phyloP scores from a whole-genome alignment of 495 filamentous ascomycete species.

The Platismatia glauca region DNA sequence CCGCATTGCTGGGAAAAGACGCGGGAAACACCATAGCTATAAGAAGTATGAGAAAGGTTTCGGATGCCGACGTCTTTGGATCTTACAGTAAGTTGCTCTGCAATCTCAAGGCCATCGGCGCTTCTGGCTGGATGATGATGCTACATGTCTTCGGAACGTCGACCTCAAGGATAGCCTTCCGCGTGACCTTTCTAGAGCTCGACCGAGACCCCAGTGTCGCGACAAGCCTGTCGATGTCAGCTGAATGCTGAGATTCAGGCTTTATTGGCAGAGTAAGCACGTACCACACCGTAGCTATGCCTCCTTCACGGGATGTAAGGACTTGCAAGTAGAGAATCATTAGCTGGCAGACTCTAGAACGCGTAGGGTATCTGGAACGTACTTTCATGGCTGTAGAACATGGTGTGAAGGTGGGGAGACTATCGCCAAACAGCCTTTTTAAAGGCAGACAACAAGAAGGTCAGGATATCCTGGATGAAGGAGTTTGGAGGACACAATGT shows the following conservation, averaged over 20 bases:
- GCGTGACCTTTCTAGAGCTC: constrained; percentile 61
- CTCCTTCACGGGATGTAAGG: constrained; percentile 77
- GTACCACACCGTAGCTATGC: constrained; percentile 91
- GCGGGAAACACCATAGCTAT: constrained; percentile 68
- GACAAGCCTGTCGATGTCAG: constrained; percentile 57
- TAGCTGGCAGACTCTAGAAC: constrained; percentile 10
- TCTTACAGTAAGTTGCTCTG: constrained; percentile 77
- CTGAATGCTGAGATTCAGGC: not conserved
- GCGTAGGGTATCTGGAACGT: constrained; percentile 24
- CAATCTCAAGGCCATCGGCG: constrained; percentile 83
- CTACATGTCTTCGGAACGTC: constrained; percentile 78
- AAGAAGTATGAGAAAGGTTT: constrained; percentile 3
- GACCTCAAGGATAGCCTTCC: constrained; percentile 84
- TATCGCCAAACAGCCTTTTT: not conserved
- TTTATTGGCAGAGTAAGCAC: constrained; percentile 36
- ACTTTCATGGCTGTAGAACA: constrained; percentile 96
- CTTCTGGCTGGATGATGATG: constrained; percentile 74
- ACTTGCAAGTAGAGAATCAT: constrained; percentile 38
- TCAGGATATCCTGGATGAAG: not conserved
- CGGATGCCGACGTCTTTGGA: constrained; percentile 2
- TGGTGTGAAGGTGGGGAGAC: constrained; percentile 26
- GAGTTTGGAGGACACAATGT: not conserved
- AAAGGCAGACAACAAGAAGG: not conserved
- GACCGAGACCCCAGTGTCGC: constrained; percentile 78
- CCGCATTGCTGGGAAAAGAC: constrained; percentile 81